phyloP scores from a whole-genome alignment of 1,284 basidiomycete species.

The Trichosporon sp. region DNA sequence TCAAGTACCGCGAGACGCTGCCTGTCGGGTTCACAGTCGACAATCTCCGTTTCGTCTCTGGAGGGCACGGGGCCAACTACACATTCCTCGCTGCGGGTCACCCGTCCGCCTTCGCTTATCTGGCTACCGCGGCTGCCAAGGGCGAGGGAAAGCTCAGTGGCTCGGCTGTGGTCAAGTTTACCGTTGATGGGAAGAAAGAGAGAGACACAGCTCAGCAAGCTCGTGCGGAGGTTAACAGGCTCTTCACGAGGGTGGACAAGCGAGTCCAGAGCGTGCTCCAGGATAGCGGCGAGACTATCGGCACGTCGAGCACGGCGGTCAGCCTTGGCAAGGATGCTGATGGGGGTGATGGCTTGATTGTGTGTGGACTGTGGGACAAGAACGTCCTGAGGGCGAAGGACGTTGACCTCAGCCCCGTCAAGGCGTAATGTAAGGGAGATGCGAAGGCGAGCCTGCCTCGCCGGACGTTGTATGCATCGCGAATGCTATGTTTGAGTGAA shows the following conservation, averaged over 20 bases:
- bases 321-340: neutral
- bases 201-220: neutral
- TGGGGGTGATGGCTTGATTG: neutral
- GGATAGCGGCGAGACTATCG: slow-evolving; percentile 4
- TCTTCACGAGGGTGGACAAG: slow-evolving; percentile 7
- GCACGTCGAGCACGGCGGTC: slow-evolving; percentile 3
- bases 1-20: slow-evolving; percentile 8
- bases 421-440: too few relatives aligned
- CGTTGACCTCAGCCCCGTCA: neutral
- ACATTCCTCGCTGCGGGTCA: slow-evolving; percentile 11
- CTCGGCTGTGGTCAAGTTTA: slow-evolving; percentile 1
- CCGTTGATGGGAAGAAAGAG: neutral
- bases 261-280: slow-evolving; percentile 8
- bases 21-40: slow-evolving; percentile 10
- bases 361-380: neutral
- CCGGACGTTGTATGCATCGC: too few relatives aligned
- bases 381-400: neutral
- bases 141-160: neutral
- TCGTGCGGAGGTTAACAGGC: neutral
- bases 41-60: slow-evolving; percentile 7
- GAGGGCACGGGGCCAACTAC: neutral
- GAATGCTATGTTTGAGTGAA: too few relatives aligned
- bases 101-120: neutral
- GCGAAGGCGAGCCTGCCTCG: too few relatives aligned
- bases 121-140: neutral